phyloP scores from a whole-genome alignment of 306 rosid species.

The Lagenaria siceraria region DNA sequence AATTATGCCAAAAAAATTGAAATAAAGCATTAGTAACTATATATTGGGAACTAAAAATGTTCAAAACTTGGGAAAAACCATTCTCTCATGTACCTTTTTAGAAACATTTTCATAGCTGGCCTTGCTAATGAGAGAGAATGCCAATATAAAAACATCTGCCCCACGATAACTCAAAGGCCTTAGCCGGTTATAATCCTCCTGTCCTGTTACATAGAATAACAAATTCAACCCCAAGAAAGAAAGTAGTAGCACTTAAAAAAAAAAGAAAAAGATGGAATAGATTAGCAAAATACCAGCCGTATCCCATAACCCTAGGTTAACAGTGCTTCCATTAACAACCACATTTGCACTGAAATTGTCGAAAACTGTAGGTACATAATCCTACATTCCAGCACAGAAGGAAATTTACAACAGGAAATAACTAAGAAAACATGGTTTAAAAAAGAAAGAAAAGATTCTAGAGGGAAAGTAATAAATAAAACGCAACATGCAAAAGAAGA shows the following conservation, averaged over 20 bases:
- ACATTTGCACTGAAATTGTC: slow-evolving; percentile 99
- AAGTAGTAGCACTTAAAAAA: not conserved
- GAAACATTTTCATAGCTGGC: slow-evolving; percentile 51
- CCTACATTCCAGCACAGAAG: slow-evolving; percentile 19
- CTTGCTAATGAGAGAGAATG: slow-evolving; percentile 46
- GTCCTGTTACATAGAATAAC: slow-evolving; percentile 21
- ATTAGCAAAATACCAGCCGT: slow-evolving; percentile 67
- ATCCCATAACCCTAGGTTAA: slow-evolving; percentile 95
- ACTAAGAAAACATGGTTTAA: not conserved
- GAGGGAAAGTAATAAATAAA: not conserved
- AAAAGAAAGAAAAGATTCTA: not conserved
- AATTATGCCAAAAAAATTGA: slow-evolving; percentile 15
- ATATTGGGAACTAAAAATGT: not conserved
- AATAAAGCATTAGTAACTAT: slow-evolving; percentile 4
- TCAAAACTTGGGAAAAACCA: not conserved
- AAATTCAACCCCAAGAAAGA: slow-evolving; percentile 21
- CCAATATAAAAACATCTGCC: slow-evolving; percentile 47
- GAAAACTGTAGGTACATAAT: slow-evolving; percentile 15
- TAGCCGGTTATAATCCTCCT: slow-evolving; percentile 43
- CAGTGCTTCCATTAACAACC: slow-evolving; percentile 94
- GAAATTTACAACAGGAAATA: not conserved
- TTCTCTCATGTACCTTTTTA: slow-evolving; percentile 22
- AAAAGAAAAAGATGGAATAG: slow-evolving; percentile 1
- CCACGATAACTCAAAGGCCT: slow-evolving; percentile 55
- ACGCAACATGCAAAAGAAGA: not conserved